Percentiles rank a stretch among this genome's conserved stretches.
Conservation (phyloP, 2,329 filamentous ascomycete genomes). For the Fusarium sp. region DNA sequence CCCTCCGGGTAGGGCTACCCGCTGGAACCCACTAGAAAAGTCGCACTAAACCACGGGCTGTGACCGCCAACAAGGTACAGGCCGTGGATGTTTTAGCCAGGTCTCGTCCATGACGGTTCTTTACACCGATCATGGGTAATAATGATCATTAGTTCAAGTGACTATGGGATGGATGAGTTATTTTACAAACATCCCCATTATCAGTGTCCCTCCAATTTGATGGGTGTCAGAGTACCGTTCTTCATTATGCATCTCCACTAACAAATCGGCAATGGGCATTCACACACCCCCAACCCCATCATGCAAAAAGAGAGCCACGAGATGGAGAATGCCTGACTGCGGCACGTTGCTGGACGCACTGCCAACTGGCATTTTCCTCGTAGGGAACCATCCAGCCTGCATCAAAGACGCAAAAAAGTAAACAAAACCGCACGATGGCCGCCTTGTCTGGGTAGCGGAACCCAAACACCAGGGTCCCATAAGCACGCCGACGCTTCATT, state of each 20-base stretch:
- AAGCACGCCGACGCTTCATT: neutral
- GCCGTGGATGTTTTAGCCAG: neutral
- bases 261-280: conserved; percentile 1
- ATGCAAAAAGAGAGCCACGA: conserved; percentile 2
- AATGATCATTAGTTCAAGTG: neutral
- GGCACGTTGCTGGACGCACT: conserved; percentile 13
- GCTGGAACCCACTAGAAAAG: conserved; percentile 15
- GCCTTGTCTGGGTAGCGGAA: neutral
- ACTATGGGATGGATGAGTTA: neutral
- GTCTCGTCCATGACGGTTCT: neutral
- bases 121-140: neutral
- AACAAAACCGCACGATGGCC: neutral
- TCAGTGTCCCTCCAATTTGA: neutral
- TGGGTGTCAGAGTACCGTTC: neutral
- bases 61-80: conserved; percentile 2
- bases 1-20: conserved; percentile 14
- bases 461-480: neutral
- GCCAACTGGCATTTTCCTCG: conserved; percentile 19
- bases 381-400: neutral
- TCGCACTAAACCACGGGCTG: conserved; percentile 9
- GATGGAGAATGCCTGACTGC: conserved; percentile 4
- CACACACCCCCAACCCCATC: neutral
- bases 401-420: neutral
- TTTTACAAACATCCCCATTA: neutral
- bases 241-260: conserved; percentile 3